Conservation (phyloP, 352 stramenopile species). For the Phytophthora vignae region DNA sequence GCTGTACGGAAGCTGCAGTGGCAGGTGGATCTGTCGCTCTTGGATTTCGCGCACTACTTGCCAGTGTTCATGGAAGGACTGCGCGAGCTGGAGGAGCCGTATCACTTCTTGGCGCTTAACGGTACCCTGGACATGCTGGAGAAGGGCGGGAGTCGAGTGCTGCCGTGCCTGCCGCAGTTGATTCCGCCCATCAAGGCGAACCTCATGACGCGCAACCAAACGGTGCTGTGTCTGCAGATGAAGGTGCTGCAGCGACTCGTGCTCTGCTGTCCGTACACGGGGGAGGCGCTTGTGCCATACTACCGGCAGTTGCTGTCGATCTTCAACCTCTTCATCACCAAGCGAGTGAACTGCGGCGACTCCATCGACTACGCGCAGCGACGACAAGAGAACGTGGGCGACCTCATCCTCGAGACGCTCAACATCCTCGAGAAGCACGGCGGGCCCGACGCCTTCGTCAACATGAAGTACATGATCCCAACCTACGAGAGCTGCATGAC, state of each 20-base stretch:
- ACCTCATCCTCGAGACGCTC: constrained; percentile 91
- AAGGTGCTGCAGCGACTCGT: constrained; percentile 83
- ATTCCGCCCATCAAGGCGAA: constrained; percentile 88
- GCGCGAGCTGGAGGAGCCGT: constrained; percentile 86
- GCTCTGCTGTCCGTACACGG: constrained; percentile 73
- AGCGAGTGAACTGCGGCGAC: constrained; percentile 94
- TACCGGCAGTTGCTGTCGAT: constrained; percentile 93
- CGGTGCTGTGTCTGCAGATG: constrained; percentile 80
- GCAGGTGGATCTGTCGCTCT: constrained; percentile 65
- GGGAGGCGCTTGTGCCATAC: constrained; percentile 92
- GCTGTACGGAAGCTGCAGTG: constrained; percentile 81
- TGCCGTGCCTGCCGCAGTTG: constrained; percentile 61
- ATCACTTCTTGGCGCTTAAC: constrained; percentile 85
- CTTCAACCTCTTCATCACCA: constrained; percentile 93
- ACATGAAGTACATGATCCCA: constrained; percentile 98
- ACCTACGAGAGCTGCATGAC: constrained; percentile 93
- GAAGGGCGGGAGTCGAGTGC: constrained; percentile 66
- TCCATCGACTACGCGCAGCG: constrained; percentile 94
- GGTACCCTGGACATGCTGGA: constrained; percentile 87
- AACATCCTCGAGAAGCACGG: constrained; percentile 89
- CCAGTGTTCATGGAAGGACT: constrained; percentile 94
- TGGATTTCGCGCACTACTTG: constrained; percentile 91
- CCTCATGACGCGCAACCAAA: constrained; percentile 81
- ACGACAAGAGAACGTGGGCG: constrained; percentile 88
- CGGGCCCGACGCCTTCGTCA: constrained; percentile 91